Evolutionary conservation across 1,284 basidiomycete genomes (phyloP), one percentile per base, ranked within the genome.

Genomic region (Ustilago loliicola): DNA sequence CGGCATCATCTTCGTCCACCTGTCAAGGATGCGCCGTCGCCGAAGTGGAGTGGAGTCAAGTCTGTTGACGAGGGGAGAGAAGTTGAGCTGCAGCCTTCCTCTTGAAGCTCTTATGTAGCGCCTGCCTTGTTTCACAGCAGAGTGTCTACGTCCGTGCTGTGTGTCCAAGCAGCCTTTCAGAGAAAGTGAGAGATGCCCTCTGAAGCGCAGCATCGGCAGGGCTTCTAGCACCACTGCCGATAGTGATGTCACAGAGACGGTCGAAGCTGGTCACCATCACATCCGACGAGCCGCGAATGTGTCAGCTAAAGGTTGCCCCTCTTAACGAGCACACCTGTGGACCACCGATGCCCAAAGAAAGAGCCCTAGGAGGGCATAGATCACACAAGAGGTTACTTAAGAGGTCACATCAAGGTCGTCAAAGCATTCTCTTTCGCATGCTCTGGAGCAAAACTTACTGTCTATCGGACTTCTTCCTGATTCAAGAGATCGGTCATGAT

Each of bases 1-100:
- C 32, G 55, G 3, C 70, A 59, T 68, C 47, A 15, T 66, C 25
- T 21, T 15, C 1, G 27, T 30, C 34, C 3, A 17, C 9, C 27
- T 3, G 6, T 9, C 11, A n/a, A 45, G 11, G 6, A 15, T n/a
- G 27, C 6, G 29, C n/a, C 7, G 21, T 15, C 48, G 34, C 23
- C 19, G 32, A 40, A n/a, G 25, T 6, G 11, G 21, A 56, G 23
- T 11, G 36, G 6, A 15, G n/a, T 9, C n/a, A 23, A n/a, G 6
- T 13, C 11, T 45, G 61, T 23, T 45, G 21, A 13, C 21, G 32
- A 25, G 19, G 19, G 25, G 21, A 8, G 9, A 19, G 25, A 29
- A 19, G 1, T 10, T 34, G 30, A 45, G 21, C 42, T 45, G n/a
- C 6, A 8, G 17, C 6, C 32, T 6, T 40, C 17, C 42, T 45